Conservation (phyloP, 441 rosid species). For the Erodium texanum region DNA sequence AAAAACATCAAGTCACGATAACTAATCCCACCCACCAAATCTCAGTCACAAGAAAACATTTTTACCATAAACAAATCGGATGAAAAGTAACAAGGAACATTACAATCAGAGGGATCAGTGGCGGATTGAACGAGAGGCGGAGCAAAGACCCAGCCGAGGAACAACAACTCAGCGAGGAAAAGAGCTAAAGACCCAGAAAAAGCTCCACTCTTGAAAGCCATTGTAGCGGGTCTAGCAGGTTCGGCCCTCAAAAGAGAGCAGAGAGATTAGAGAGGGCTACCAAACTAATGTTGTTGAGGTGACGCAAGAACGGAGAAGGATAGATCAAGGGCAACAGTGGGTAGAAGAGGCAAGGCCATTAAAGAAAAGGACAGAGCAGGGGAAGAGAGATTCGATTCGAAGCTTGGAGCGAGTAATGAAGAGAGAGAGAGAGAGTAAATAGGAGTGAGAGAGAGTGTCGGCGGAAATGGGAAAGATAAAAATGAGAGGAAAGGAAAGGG, state of each 20-base stretch:
- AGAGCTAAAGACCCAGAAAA: not conserved
- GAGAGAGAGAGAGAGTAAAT: no score
- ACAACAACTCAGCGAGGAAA: not conserved
- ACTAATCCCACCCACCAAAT: not conserved
- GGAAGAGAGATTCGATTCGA: conserved; percentile 1
- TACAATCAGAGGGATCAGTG: not conserved
- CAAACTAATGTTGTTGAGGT: not conserved
- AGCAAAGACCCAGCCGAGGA: not conserved
- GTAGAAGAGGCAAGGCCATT: not conserved
- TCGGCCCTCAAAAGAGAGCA: not conserved
- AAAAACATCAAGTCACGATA: not conserved
- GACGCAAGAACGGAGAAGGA: no score
- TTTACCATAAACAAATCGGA: conserved; percentile 10
- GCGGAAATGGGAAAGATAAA: no score
- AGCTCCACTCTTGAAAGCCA: conserved; percentile 25
- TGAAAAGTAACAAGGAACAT: not conserved
- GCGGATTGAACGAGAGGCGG: not conserved
- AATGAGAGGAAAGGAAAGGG: no score
- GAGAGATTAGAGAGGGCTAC: not conserved
- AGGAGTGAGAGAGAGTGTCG: no score
- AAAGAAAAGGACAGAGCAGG: not conserved
- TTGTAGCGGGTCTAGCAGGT: conserved; percentile 11
- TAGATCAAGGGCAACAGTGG: not conserved
- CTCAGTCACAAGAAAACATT: not conserved
- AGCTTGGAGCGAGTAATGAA: not conserved